phyloP scores from a whole-genome alignment of 192 early-diverging fungal species.

The Coemansia sp. region DNA sequence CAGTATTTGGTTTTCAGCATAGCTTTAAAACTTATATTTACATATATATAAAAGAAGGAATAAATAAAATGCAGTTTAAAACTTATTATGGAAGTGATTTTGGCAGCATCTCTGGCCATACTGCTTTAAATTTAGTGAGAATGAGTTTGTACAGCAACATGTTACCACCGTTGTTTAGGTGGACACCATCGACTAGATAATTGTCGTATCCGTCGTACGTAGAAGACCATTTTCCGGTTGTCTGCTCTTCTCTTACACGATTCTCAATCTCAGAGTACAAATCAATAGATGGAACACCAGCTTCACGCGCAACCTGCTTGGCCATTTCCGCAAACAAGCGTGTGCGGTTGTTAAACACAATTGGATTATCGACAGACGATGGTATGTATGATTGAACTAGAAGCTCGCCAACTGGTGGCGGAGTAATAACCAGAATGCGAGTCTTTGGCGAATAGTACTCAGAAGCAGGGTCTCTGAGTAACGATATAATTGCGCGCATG shows the following conservation, averaged over 20 bases:
- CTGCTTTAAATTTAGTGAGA: background rate
- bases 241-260: background rate
- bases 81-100: background rate
- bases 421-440: slow-evolving; percentile 67
- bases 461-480: slow-evolving; percentile 57
- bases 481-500: slow-evolving; percentile 57
- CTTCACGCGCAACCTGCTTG: slow-evolving; percentile 42
- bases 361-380: background rate
- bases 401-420: slow-evolving; percentile 64
- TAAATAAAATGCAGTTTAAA: background rate
- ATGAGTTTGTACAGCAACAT: slow-evolving; percentile 34
- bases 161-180: slow-evolving; percentile 58
- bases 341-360: slow-evolving; percentile 31
- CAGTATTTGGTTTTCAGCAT: too few species aligned
- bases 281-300: slow-evolving; percentile 26
- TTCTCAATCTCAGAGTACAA: slow-evolving; percentile 46
- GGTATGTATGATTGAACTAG: slow-evolving; percentile 10
- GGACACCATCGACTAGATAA: slow-evolving; percentile 59
- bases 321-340: slow-evolving; percentile 55
- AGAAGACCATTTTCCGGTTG: background rate
- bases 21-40: background rate
- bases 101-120: slow-evolving; percentile 20
- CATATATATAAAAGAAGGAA: background rate
- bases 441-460: slow-evolving; percentile 59
- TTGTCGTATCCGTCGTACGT: slow-evolving; percentile 33